A percentile compares a stretch with the other conserved stretches of the same genome.
Evolutionary conservation across 371 early-diverging fungal genomes (phyloP).

Genomic region (Mucor racemosus): DNA sequence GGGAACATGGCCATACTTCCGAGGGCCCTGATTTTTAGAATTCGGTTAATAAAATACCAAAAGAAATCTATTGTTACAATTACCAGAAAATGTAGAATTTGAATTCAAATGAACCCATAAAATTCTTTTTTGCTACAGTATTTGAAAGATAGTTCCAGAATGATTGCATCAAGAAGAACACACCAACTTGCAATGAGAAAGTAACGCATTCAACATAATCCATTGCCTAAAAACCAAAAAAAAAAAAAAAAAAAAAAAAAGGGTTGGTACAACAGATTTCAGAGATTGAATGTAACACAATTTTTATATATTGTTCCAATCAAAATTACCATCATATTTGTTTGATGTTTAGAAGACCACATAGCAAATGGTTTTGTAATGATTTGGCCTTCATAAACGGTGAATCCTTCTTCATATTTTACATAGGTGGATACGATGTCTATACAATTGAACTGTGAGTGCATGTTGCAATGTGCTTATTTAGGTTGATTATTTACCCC

Average conservation of each 20-base stretch:
- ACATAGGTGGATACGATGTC: slow-evolving; percentile 42
- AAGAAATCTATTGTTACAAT: neutral
- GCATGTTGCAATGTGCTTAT: neutral
- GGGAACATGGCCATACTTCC: slow-evolving; percentile 43
- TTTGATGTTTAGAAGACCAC: slow-evolving; percentile 36
- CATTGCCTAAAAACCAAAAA: slow-evolving; percentile 25
- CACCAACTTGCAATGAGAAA: slow-evolving; percentile 40
- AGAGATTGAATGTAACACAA: neutral
- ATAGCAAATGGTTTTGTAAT: slow-evolving; percentile 31
- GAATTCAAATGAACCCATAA: slow-evolving; percentile 52
- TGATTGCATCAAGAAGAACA: slow-evolving; percentile 47
- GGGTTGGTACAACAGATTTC: neutral
- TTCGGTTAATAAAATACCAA: neutral
- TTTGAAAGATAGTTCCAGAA: slow-evolving; percentile 54
- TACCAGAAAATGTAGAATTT: slow-evolving; percentile 47
- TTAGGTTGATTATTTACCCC: slow-evolving; percentile 27
- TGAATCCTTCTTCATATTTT: slow-evolving; percentile 44
- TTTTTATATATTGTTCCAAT: neutral
- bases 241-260: too few relatives aligned
- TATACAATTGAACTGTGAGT: neutral
- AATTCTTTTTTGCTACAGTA: slow-evolving; percentile 40
- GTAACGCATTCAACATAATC: slow-evolving; percentile 46
- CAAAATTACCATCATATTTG: slow-evolving; percentile 22
- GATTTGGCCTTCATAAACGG: slow-evolving; percentile 26
- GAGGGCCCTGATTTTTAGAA: slow-evolving; percentile 28